phyloP scores from a whole-genome alignment of 345 rosid genomes.

The Pugionium cornutum region DNA sequence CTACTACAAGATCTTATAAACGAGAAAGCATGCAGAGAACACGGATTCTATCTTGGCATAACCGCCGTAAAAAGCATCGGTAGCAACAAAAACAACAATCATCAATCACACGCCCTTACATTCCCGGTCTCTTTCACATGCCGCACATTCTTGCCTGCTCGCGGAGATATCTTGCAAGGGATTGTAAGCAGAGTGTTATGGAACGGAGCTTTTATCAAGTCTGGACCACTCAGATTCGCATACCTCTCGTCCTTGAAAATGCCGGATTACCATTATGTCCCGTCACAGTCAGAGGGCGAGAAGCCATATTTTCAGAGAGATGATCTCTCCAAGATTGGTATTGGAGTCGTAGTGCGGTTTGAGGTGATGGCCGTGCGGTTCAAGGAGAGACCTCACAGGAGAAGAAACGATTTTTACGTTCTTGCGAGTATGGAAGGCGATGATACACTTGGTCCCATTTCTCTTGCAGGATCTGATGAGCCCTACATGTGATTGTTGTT shows the following conservation, averaged over 20 bases:
- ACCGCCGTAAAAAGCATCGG: constrained; percentile 35
- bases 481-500: constrained; percentile 28
- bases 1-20: constrained; percentile 28
- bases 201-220: constrained; percentile 25
- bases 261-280: constrained; percentile 33
- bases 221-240: constrained; percentile 33
- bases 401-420: constrained; percentile 28
- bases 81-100: neutral
- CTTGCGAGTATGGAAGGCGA: constrained; percentile 34
- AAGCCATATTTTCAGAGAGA: constrained; percentile 26
- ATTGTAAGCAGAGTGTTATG: constrained; percentile 8
- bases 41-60: constrained; percentile 36
- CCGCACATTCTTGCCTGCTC: constrained; percentile 39
- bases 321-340: constrained; percentile 33
- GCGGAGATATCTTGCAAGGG: constrained; percentile 39
- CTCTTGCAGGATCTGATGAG: constrained; percentile 39
- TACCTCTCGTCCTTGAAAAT: constrained; percentile 34
- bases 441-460: constrained; percentile 35
- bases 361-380: constrained; percentile 32
- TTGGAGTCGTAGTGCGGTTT: constrained; percentile 38
- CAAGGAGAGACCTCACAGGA: constrained; percentile 14
- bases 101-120: neutral
- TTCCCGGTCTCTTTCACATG: constrained; percentile 40
- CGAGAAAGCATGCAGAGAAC: constrained; percentile 34
- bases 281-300: neutral